Evolutionary conservation across 208 protist species (phyloP).

Genomic region (Acanthamoeba sp.): DNA sequence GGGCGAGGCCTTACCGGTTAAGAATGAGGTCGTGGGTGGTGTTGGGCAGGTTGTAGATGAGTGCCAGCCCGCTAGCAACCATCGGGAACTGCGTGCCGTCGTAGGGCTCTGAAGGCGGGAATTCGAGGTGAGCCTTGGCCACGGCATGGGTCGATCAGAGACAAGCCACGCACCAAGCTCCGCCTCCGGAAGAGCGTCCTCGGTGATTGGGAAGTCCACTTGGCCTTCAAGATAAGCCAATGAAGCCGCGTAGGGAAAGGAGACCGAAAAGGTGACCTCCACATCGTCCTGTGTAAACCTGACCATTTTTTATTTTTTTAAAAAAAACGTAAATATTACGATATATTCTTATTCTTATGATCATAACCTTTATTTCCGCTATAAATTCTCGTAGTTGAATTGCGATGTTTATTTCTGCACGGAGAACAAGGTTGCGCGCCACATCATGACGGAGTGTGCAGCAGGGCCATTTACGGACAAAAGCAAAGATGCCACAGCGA

Average conservation of each 20-base stretch:
- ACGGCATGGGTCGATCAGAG: neutral
- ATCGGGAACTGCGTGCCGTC: constrained; percentile 24
- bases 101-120: neutral
- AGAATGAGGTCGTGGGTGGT: neutral
- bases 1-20: neutral
- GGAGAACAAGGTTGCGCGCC: no score
- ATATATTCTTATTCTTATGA: no score
- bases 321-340: neutral
- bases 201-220: neutral
- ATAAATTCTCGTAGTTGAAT: no score
- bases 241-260: neutral
- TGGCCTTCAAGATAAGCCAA: neutral
- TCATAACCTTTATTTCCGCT: no score
- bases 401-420: no score
- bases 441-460: no score
- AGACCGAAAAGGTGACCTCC: neutral
- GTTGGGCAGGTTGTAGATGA: constrained; percentile 35
- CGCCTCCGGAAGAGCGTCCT: neutral
- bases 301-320: no score
- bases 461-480: neutral
- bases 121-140: neutral
- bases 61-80: neutral
- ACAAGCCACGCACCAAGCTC: neutral
- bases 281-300: constrained; percentile 1
- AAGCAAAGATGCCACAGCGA: neutral